Percentiles rank a stretch among this genome's conserved stretches.
Conservation (phyloP, 495 filamentous ascomycete species). For the Aspergillus ostianus region DNA sequence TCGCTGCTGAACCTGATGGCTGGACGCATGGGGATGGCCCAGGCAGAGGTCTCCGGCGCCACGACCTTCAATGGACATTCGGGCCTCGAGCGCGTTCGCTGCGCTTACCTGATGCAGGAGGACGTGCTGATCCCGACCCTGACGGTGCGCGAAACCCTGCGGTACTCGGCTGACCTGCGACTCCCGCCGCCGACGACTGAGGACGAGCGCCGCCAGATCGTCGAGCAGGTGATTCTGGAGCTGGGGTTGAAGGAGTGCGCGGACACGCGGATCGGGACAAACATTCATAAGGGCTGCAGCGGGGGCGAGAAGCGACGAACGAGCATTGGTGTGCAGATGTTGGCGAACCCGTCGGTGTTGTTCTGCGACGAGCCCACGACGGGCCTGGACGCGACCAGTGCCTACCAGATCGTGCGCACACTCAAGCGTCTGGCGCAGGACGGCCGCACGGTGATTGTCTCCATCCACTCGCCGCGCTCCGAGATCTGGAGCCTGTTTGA, state of each 20-base stretch:
- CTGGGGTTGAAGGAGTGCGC: constrained; percentile 73
- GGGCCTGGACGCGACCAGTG: constrained; percentile 70
- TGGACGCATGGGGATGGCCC: constrained; percentile 51
- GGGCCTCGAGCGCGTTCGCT: constrained; percentile 57
- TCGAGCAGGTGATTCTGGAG: constrained; percentile 72
- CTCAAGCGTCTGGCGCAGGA: constrained; percentile 62
- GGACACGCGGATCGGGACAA: constrained; percentile 55
- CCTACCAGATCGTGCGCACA: constrained; percentile 69
- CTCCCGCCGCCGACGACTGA: constrained; percentile 55
- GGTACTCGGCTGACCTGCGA: constrained; percentile 68
- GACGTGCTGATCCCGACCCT: constrained; percentile 68
- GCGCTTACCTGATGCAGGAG: constrained; percentile 76
- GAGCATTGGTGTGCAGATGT: constrained; percentile 71
- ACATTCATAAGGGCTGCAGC: constrained; percentile 59
- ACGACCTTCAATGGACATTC: constrained; percentile 17
- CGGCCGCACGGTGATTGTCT: constrained; percentile 68
- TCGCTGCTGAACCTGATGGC: constrained; percentile 69
- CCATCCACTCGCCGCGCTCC: constrained; percentile 71
- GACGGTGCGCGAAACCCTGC: constrained; percentile 70
- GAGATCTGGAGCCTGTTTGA: constrained; percentile 78
- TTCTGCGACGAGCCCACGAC: constrained; percentile 78
- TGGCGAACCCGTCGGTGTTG: constrained; percentile 71
- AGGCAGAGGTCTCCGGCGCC: constrained; percentile 26
- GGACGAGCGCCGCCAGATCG: constrained; percentile 56
- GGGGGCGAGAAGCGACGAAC: constrained; percentile 73